A percentile compares a stretch with the other conserved stretches of the same genome.
phyloP scores from a whole-genome alignment of 345 rosid species.

The Camelina laxa region DNA sequence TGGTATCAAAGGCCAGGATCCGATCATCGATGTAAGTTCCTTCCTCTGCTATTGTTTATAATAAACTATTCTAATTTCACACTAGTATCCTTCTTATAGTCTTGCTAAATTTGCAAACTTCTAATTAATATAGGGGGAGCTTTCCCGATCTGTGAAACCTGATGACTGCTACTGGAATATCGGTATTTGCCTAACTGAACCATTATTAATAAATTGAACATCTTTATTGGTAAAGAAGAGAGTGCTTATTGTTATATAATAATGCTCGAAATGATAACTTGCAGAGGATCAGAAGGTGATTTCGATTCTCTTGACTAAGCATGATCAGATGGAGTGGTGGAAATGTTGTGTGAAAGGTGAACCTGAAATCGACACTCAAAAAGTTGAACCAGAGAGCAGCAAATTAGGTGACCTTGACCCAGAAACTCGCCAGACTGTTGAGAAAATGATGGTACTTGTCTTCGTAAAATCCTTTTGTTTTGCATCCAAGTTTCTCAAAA shows the following conservation, averaged over 20 bases:
- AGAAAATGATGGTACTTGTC: slow-evolving; percentile 89
- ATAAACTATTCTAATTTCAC: not conserved
- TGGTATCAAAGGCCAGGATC: slow-evolving; percentile 92
- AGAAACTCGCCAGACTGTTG: slow-evolving; percentile 87
- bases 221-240: not conserved
- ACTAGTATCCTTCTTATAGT: not conserved
- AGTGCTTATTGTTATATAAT: slow-evolving; percentile 1
- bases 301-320: slow-evolving; percentile 79
- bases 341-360: slow-evolving; percentile 82
- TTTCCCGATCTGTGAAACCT: slow-evolving; percentile 67
- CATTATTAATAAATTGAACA: too few species aligned
- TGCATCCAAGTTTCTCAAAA: slow-evolving; percentile 3
- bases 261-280: slow-evolving; percentile 25
- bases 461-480: not conserved
- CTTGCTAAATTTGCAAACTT: slow-evolving; percentile 36
- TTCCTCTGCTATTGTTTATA: slow-evolving; percentile 4
- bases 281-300: slow-evolving; percentile 50
- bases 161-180: slow-evolving; percentile 98
- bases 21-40: slow-evolving; percentile 81
- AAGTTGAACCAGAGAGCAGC: slow-evolving; percentile 96
- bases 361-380: slow-evolving; percentile 94
- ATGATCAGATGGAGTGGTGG: slow-evolving; percentile 99
- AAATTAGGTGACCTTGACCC: slow-evolving; percentile 86
- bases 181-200: slow-evolving; percentile 55
- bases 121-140: slow-evolving; percentile 67